Evolutionary conservation across 768 basidiomycete genomes (phyloP), one percentile per base, ranked within the genome.

Genomic region (Suillus plorans): DNA sequence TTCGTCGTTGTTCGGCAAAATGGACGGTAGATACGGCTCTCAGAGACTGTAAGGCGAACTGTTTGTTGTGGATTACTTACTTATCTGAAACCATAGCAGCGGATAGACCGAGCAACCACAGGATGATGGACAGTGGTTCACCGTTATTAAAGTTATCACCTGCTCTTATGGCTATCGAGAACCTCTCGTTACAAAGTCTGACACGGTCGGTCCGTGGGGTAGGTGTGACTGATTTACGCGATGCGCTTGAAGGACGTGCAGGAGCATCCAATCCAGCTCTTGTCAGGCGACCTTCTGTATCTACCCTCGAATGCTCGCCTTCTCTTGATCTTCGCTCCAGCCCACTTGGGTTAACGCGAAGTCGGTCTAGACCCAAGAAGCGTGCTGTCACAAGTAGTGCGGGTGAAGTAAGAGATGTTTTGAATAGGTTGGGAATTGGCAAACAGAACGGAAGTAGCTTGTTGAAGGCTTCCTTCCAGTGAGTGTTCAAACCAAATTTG

Each of bases 131-230:
- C 68, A 87, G 87, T 16, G 78, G 89, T 47, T 86, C 90, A 2
- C 89, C 91, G 3, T 82, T 94, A 50, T 83, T 93, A 61, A 92
- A 88, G 72, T 86, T 95, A 41, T 90, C 92, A 6, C 92, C 92
- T 41, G 88, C 90, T 18, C 80, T 97, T 66, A 97, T 95, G 92
- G 89, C 92, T 68, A 91, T 92, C 61, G 92, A 95, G 70, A 97
- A 97, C 74, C 81, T 93, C 41, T 97, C 95, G 7, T 81, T 94
- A 63, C 91, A 92, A 73, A 94, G 92, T 71, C 78, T 97, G 63
- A 85, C 90, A 22, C 85, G 92, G 63, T 91, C 92, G 4, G 86
- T 86, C 3, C 85, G 90, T 64, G 89, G 90, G 0, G 88, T 97
- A 18, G 95, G 95, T 28, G 94, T 97, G 28, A 88, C 86, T 1